Evolutionary conservation across 2,329 filamentous ascomycete species (phyloP).

Genomic region (Westerdykella sp.): DNA sequence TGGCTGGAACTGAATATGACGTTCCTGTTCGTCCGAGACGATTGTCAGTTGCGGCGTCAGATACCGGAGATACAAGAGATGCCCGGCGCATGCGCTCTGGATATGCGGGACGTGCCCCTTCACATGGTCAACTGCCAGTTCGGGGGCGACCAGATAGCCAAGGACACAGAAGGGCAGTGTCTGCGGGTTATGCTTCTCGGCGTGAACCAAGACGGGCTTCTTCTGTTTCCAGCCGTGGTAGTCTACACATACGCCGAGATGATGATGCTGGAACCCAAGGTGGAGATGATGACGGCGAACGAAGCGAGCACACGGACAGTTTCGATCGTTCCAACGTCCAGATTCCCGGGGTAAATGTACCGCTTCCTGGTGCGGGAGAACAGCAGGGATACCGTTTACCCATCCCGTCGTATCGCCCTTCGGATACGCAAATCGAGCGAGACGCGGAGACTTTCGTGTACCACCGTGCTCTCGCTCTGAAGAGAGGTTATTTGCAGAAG

Average conservation of each 20-base stretch:
- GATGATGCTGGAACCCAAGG: constrained; percentile 9
- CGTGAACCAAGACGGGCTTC: constrained; percentile 14
- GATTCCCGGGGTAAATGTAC: constrained; percentile 34
- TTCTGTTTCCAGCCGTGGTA: constrained; percentile 36
- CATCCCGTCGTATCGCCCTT: constrained; percentile 42
- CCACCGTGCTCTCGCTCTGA: constrained; percentile 22
- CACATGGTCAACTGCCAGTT: background rate
- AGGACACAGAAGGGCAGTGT: constrained; percentile 4
- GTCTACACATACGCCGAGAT: constrained; percentile 25
- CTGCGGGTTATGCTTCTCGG: constrained; percentile 17
- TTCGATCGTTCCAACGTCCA: constrained; percentile 25
- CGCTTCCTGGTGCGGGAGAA: constrained; percentile 18
- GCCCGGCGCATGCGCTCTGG: constrained; percentile 7
- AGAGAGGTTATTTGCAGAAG: constrained; percentile 33
- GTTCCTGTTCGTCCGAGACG: constrained; percentile 15
- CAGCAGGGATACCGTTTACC: constrained; percentile 16
- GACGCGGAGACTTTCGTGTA: constrained; percentile 43
- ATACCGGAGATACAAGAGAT: constrained; percentile 5
- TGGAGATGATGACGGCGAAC: constrained; percentile 24
- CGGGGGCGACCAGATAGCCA: constrained; percentile 1
- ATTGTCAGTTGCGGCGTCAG: constrained; percentile 8
- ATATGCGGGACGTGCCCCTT: constrained; percentile 1
- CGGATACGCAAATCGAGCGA: constrained; percentile 46
- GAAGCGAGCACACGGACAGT: constrained; percentile 25
- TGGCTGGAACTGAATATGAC: constrained; percentile 36